A percentile compares a stretch with the other conserved stretches of the same genome.
Evolutionary conservation across 2,329 filamentous ascomycete species (phyloP).

Genomic region (Cercospora citrullina): DNA sequence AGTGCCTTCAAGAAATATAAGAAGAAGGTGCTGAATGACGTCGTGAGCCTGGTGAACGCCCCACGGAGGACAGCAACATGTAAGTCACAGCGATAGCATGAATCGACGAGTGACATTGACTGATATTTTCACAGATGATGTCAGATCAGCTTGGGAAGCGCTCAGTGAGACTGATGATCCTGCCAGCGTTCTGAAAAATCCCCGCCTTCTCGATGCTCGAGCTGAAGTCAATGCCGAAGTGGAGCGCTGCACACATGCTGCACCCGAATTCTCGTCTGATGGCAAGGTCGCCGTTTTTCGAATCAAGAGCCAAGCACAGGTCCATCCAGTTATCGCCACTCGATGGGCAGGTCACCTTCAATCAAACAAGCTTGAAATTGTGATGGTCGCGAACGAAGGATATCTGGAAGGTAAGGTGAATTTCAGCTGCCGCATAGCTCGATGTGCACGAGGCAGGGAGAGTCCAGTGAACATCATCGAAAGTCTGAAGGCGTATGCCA

Average conservation of each 20-base stretch:
- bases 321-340: conserved; percentile 68
- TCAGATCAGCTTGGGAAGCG: conserved; percentile 61
- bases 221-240: conserved; percentile 63
- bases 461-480: conserved; percentile 65
- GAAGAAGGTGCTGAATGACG: conserved; percentile 63
- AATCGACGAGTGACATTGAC: background rate
- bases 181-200: conserved; percentile 52
- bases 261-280: conserved; percentile 64
- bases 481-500: conserved; percentile 55
- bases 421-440: conserved; percentile 65
- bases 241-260: conserved; percentile 60
- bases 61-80: conserved; percentile 61
- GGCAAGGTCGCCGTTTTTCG: conserved; percentile 63
- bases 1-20: conserved; percentile 59
- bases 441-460: conserved; percentile 55
- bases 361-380: conserved; percentile 60
- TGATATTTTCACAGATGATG: conserved; percentile 45
- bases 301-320: conserved; percentile 61
- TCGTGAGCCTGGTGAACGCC: conserved; percentile 65
- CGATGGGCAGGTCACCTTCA: conserved; percentile 64
- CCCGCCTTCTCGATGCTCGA: conserved; percentile 55
- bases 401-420: conserved; percentile 65
- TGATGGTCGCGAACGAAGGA: conserved; percentile 67
- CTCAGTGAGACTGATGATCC: conserved; percentile 55
- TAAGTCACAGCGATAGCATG: background rate